Evolutionary conservation across 164 flowering plant species (phyloP).

Genomic region (Nelumbo lutea): DNA sequence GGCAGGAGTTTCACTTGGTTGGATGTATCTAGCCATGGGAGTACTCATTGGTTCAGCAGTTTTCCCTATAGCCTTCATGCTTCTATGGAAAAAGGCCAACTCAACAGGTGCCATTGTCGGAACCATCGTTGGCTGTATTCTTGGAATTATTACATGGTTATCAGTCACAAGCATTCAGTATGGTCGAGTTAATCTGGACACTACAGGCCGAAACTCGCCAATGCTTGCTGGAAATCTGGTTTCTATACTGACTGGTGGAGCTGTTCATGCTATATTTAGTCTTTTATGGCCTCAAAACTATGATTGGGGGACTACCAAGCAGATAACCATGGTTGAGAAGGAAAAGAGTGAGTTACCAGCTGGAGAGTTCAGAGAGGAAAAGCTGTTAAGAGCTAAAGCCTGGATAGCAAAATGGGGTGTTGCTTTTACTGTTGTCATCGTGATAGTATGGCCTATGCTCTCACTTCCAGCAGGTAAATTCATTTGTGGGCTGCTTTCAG

Average conservation of each 20-base stretch:
- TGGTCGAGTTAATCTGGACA: slow-evolving; percentile 75
- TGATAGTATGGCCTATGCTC: slow-evolving; percentile 79
- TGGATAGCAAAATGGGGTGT: slow-evolving; percentile 97
- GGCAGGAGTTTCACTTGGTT: slow-evolving; percentile 87
- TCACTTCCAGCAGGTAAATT: slow-evolving; percentile 76
- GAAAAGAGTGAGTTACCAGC: slow-evolving; percentile 49
- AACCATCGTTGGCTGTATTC: slow-evolving; percentile 50
- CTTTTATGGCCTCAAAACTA: slow-evolving; percentile 72
- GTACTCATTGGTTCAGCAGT: slow-evolving; percentile 89
- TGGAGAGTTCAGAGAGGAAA: slow-evolving; percentile 71
- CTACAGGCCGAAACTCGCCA: slow-evolving; percentile 91
- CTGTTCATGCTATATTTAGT: slow-evolving; percentile 71
- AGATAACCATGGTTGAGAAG: slow-evolving; percentile 79
- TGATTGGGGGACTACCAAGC: slow-evolving; percentile 80
- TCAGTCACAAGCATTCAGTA: slow-evolving; percentile 60
- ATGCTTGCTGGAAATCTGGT: slow-evolving; percentile 96
- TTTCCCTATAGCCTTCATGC: slow-evolving; percentile 87
- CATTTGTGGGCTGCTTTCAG: neutral
- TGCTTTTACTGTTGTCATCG: slow-evolving; percentile 73
- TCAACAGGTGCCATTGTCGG: slow-evolving; percentile 79
- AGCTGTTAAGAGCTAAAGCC: slow-evolving; percentile 49
- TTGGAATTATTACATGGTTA: slow-evolving; percentile 77
- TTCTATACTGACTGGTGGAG: slow-evolving; percentile 77
- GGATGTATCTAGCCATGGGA: slow-evolving; percentile 99
- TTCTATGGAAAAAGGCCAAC: slow-evolving; percentile 86